These are phyloP conservation scores for Multifurca ochricompacta DNA, from an alignment of 768 basidiomycete species.

Conservation along the genomic window DNA sequence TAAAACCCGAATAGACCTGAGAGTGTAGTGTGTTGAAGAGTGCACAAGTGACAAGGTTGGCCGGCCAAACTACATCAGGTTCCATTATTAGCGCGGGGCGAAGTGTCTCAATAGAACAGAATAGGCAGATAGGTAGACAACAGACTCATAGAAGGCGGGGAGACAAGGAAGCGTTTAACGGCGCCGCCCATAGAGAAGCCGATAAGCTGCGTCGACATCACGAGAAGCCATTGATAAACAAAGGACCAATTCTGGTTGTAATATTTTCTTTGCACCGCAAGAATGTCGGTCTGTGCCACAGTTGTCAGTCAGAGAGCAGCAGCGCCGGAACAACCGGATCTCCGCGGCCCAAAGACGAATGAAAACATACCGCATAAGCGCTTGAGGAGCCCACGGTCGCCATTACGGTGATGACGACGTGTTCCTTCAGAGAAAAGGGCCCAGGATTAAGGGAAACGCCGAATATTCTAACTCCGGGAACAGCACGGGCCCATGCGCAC, in stretches of 20 bases:
- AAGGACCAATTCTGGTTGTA: conserved; percentile 43
- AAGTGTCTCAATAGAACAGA: background rate
- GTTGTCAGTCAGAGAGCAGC: background rate
- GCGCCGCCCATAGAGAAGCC: conserved; percentile 80
- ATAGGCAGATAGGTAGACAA: conserved; percentile 36
- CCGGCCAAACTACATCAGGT: conserved; percentile 50
- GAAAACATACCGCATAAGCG: conserved; percentile 36
- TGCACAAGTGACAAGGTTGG: conserved; percentile 66
- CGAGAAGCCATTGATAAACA: conserved; percentile 70
- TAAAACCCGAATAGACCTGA: conserved; percentile 55
- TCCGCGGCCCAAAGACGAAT: background rate
- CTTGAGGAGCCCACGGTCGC: conserved; percentile 32
- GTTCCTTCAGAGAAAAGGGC: conserved; percentile 60
- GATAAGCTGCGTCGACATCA: conserved; percentile 68
- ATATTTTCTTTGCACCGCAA: conserved; percentile 65
- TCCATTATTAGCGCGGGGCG: background rate
- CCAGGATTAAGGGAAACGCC: conserved; percentile 65
- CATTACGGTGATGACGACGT: conserved; percentile 39
- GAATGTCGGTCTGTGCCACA: conserved; percentile 46
- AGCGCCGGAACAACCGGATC: background rate
- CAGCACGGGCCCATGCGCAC: conserved; percentile 41
- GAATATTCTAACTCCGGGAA: conserved; percentile 51
- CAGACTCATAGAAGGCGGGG: conserved; percentile 44
- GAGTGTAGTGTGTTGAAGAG: conserved; percentile 74
- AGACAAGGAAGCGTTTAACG: conserved; percentile 65